These are phyloP conservation scores for Aspergillus flavus DNA, from an alignment of 2,329 filamentous ascomycete genomes.

Conservation along the genomic window DNA sequence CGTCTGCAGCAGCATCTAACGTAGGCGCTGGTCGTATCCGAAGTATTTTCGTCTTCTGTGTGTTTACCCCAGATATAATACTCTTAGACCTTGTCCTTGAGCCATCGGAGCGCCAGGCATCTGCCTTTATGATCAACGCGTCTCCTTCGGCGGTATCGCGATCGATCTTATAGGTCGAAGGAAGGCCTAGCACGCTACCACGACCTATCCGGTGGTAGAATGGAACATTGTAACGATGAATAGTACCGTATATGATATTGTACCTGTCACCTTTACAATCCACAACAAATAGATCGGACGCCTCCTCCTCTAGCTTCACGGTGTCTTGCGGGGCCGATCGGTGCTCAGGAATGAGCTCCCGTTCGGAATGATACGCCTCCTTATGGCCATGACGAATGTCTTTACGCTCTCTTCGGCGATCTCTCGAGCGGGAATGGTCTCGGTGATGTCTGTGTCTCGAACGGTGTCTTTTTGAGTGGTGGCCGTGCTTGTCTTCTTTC, in stretches of 20 bases:
- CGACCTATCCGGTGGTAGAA: constrained; percentile 68
- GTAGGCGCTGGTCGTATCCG: constrained; percentile 28
- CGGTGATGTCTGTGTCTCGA: constrained; percentile 26
- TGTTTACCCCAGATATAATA: constrained; percentile 33
- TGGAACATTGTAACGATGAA: constrained; percentile 73
- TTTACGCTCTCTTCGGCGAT: constrained; percentile 19
- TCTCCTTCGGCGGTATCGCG: constrained; percentile 55
- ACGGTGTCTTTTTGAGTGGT: constrained; percentile 21
- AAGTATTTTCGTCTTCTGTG: constrained; percentile 25
- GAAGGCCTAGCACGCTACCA: constrained; percentile 71
- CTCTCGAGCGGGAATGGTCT: constrained; percentile 27
- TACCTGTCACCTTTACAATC: constrained; percentile 78
- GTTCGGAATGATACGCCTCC: constrained; percentile 15
- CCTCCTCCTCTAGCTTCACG: constrained; percentile 25
- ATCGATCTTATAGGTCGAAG: constrained; percentile 65
- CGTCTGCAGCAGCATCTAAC: constrained; percentile 22
- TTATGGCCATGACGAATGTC: constrained; percentile 16
- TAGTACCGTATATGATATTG: constrained; percentile 72
- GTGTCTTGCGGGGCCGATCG: constrained; percentile 9
- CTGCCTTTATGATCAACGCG: constrained; percentile 39
- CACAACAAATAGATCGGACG: constrained; percentile 55
- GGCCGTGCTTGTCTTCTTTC: constrained; percentile 26
- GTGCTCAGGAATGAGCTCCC: constrained; percentile 9
- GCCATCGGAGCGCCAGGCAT: constrained; percentile 40
- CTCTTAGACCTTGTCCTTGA: constrained; percentile 51